phyloP scores from a whole-genome alignment of 768 basidiomycete species.

The Termitomyces sp. region DNA sequence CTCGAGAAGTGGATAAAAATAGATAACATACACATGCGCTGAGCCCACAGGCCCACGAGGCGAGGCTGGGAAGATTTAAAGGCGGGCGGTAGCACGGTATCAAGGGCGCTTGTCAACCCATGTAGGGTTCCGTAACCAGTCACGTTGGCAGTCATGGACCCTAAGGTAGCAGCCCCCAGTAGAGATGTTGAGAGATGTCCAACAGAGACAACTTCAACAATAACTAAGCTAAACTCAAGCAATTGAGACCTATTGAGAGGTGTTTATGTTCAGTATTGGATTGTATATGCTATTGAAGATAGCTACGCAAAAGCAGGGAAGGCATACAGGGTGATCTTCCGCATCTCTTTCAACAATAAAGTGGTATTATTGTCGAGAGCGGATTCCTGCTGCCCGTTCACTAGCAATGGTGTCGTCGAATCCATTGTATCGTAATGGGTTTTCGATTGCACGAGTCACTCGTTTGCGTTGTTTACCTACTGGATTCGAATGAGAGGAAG shows the following conservation, averaged over 20 bases:
- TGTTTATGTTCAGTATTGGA: background rate
- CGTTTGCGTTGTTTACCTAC: background rate
- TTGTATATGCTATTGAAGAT: background rate
- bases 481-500: background rate
- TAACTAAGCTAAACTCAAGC: conserved; percentile 79
- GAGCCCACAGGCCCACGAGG: conserved; percentile 86
- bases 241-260: conserved; percentile 52
- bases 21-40: conserved; percentile 67
- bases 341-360: conserved; percentile 51
- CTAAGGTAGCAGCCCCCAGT: conserved; percentile 76
- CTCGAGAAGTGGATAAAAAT: background rate
- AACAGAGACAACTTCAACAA: conserved; percentile 82
- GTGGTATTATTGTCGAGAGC: conserved; percentile 17
- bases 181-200: conserved; percentile 88
- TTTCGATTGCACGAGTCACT: background rate
- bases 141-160: conserved; percentile 65
- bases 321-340: conserved; percentile 54
- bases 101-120: conserved; percentile 78
- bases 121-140: conserved; percentile 75
- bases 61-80: conserved; percentile 85
- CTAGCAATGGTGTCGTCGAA: conserved; percentile 49
- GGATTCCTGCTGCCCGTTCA: conserved; percentile 22
- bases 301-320: conserved; percentile 65
- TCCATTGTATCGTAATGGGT: conserved; percentile 25
- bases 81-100: conserved; percentile 89